Evolutionary conservation across 2,329 filamentous ascomycete species (phyloP).

Genomic region (Fusarium lateritium): DNA sequence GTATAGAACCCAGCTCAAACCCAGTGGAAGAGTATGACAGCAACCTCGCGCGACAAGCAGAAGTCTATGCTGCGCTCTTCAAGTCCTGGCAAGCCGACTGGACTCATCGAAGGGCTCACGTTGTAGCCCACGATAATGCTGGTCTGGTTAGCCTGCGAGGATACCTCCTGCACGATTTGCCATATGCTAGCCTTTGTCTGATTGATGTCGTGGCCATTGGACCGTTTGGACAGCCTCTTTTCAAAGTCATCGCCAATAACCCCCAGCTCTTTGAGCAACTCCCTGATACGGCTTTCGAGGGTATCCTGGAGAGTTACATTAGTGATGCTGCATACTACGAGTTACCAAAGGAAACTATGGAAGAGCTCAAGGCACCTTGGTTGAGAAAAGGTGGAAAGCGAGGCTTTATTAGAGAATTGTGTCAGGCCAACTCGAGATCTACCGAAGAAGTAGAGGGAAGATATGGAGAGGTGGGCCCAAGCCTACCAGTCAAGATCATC

Average conservation of each 20-base stretch:
- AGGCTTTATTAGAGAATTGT: slow-evolving; percentile 59
- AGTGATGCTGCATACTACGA: slow-evolving; percentile 54
- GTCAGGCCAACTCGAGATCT: slow-evolving; percentile 46
- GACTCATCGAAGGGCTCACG: slow-evolving; percentile 50
- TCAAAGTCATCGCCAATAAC: slow-evolving; percentile 57
- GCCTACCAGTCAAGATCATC: slow-evolving; percentile 58
- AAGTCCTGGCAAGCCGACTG: slow-evolving; percentile 51
- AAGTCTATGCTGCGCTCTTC: slow-evolving; percentile 57
- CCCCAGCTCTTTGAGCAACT: slow-evolving; percentile 55
- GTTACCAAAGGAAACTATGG: slow-evolving; percentile 52
- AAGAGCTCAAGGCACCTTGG: slow-evolving; percentile 57
- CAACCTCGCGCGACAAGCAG: slow-evolving; percentile 56
- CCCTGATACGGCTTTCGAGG: slow-evolving; percentile 54
- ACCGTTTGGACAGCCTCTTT: slow-evolving; percentile 60
- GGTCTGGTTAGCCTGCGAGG: slow-evolving; percentile 59
- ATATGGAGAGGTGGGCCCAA: slow-evolving; percentile 55
- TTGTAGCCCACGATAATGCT: slow-evolving; percentile 63
- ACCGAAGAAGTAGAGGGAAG: slow-evolving; percentile 54
- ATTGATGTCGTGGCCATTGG: slow-evolving; percentile 61
- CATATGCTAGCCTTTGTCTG: slow-evolving; percentile 58
- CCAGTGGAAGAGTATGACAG: slow-evolving; percentile 50
- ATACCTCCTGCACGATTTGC: slow-evolving; percentile 54
- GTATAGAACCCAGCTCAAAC: slow-evolving; percentile 4
- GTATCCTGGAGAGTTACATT: slow-evolving; percentile 58
- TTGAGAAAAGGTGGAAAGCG: slow-evolving; percentile 47